Evolutionary conservation across 306 rosid species (phyloP).

Genomic region (Aeschynomene evenia): DNA sequence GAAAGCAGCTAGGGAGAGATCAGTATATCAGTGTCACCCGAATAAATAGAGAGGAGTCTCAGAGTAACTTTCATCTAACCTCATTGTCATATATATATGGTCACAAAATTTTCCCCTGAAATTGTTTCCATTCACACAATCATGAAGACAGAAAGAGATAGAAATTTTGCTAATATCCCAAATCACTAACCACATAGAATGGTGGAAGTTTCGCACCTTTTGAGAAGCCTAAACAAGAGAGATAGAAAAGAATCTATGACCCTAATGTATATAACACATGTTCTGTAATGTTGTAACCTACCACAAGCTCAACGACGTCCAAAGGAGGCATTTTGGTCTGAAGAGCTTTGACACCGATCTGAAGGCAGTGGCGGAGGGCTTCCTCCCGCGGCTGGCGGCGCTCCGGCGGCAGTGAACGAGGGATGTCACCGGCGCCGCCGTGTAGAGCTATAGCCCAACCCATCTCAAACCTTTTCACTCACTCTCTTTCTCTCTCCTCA

Average conservation of each 20-base stretch:
- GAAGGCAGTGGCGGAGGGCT: constrained; percentile 71
- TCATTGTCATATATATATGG: not conserved
- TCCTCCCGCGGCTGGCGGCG: constrained; percentile 75
- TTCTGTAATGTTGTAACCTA: too few relatives aligned
- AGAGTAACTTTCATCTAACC: too few relatives aligned
- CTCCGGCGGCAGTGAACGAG: constrained; percentile 52
- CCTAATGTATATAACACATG: too few relatives aligned
- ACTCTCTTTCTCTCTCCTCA: not conserved
- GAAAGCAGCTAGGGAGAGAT: too few relatives aligned
- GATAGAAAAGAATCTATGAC: too few relatives aligned
- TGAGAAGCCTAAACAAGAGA: constrained; percentile 24
- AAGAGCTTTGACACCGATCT: constrained; percentile 75
- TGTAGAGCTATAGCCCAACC: constrained; percentile 96
- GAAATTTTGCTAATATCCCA: not conserved
- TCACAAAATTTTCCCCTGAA: not conserved
- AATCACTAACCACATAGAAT: not conserved
- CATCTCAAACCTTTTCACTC: constrained; percentile 25
- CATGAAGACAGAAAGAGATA: not conserved
- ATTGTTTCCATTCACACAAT: not conserved
- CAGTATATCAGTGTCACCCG: too few relatives aligned
- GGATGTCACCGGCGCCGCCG: constrained; percentile 96
- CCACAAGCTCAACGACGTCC: constrained; percentile 59
- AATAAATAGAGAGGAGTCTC: too few relatives aligned
- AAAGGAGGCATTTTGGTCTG: constrained; percentile 49
- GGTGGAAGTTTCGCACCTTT: too few relatives aligned